Conservation (phyloP, 441 rosid genomes). For the Hypseocharis bilobata region DNA sequence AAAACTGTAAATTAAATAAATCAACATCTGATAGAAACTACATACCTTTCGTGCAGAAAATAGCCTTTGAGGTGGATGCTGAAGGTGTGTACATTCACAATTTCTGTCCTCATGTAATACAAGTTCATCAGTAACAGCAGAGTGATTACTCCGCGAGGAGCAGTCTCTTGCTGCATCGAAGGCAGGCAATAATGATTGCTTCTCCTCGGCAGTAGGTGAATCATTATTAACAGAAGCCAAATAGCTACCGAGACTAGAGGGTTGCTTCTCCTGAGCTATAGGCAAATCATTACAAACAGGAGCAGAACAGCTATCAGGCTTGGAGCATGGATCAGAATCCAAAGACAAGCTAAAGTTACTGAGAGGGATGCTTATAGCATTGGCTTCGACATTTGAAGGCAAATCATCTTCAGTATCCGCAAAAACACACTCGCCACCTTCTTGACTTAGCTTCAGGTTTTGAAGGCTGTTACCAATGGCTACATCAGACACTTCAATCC, state of each 20-base stretch:
- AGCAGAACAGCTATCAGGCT: slow-evolving; percentile 19
- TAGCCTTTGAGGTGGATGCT: slow-evolving; percentile 44
- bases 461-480: slow-evolving; percentile 9
- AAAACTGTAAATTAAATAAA: slow-evolving; percentile 16
- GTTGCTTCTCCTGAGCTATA: slow-evolving; percentile 21
- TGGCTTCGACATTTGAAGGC: slow-evolving; percentile 25
- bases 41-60: slow-evolving; percentile 60
- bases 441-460: slow-evolving; percentile 17
- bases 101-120: slow-evolving; percentile 23
- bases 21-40: slow-evolving; percentile 3
- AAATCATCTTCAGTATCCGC: slow-evolving; percentile 24
- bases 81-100: slow-evolving; percentile 25
- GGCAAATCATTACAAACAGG: slow-evolving; percentile 25
- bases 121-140: slow-evolving; percentile 21
- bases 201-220: slow-evolving; percentile 20
- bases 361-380: slow-evolving; percentile 22
- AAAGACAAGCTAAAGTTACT: slow-evolving; percentile 14
- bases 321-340: slow-evolving; percentile 17
- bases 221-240: slow-evolving; percentile 23
- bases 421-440: slow-evolving; percentile 16
- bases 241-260: slow-evolving; percentile 18
- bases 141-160: slow-evolving; percentile 15
- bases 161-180: slow-evolving; percentile 20
- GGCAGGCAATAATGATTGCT: slow-evolving; percentile 18
- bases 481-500: slow-evolving; percentile 21